Evolutionary conservation across 1,284 basidiomycete species (phyloP).

Genomic region (Athelia psychrophila): DNA sequence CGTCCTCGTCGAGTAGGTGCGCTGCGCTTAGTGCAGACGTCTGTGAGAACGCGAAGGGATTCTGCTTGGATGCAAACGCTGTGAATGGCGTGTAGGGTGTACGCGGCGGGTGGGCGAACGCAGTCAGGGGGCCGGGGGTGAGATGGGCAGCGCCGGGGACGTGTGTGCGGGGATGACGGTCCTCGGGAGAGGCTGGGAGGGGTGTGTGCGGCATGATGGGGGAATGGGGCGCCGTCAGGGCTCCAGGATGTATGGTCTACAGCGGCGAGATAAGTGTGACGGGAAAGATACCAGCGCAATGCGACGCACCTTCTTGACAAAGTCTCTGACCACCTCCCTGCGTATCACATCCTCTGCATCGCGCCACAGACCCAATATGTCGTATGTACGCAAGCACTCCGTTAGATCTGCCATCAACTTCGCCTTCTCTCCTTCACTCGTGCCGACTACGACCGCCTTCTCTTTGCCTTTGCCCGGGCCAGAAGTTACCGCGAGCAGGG

Average conservation of each 20-base stretch:
- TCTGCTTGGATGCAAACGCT: constrained; percentile 54
- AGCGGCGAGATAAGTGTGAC: constrained; percentile 5
- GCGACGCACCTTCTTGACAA: constrained; percentile 67
- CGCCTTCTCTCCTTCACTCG: constrained; percentile 58
- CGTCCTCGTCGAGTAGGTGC: constrained; percentile 58
- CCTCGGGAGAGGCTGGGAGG: constrained; percentile 31
- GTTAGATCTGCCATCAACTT: constrained; percentile 62
- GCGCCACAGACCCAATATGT: constrained; percentile 75
- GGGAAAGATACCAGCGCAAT: not conserved
- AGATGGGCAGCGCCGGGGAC: not conserved
- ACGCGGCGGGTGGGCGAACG: constrained; percentile 38
- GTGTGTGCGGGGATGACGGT: constrained; percentile 15
- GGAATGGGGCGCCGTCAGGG: constrained; percentile 64
- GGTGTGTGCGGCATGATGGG: constrained; percentile 76
- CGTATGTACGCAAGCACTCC: constrained; percentile 84
- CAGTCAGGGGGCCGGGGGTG: constrained; percentile 5
- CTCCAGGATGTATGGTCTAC: constrained; percentile 73
- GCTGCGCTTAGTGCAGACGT: constrained; percentile 20
- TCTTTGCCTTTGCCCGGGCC: constrained; percentile 34
- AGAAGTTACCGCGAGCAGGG: constrained; percentile 41
- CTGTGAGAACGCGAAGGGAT: constrained; percentile 32
- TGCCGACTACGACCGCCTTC: constrained; percentile 26
- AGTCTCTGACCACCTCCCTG: constrained; percentile 65
- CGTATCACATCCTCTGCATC: constrained; percentile 85
- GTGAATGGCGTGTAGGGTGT: constrained; percentile 67